Conservation (phyloP, 805 yeast genomes). For the Monosporozyma aquatica region DNA sequence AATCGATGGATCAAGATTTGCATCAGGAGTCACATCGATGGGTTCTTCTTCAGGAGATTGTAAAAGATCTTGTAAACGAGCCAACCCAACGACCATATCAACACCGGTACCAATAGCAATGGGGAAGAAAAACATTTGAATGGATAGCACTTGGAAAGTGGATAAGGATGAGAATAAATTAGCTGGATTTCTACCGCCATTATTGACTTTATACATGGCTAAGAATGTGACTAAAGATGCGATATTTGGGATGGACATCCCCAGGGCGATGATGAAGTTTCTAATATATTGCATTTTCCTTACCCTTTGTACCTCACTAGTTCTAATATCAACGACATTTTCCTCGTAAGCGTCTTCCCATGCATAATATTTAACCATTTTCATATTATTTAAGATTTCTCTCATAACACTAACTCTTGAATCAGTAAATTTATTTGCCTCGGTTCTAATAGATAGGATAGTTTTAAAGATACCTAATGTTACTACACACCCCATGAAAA, state of each 20-base stretch:
- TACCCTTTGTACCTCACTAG: conserved; percentile 51
- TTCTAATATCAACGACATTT: conserved; percentile 47
- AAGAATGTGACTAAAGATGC: conserved; percentile 59
- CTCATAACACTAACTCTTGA: conserved; percentile 64
- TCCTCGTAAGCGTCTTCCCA: conserved; percentile 79
- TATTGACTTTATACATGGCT: conserved; percentile 37
- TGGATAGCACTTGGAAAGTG: conserved; percentile 51
- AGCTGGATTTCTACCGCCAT: conserved; percentile 41
- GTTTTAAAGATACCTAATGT: conserved; percentile 41
- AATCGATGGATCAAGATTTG: conserved; percentile 20
- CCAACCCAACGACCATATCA: conserved; percentile 56
- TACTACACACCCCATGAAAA: conserved; percentile 32
- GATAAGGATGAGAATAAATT: conserved; percentile 62
- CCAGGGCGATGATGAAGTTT: conserved; percentile 54
- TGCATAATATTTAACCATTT: conserved; percentile 77
- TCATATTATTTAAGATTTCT: conserved; percentile 71
- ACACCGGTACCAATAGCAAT: conserved; percentile 58
- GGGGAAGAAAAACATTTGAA: conserved; percentile 61
- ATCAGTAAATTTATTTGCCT: conserved; percentile 63
- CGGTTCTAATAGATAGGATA: conserved; percentile 46
- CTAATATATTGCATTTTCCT: conserved; percentile 57
- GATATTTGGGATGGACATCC: conserved; percentile 57
- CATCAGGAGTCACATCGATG: conserved; percentile 13
- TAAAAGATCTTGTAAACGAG: conserved; percentile 47
- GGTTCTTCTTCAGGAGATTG: conserved; percentile 35